Evolutionary conservation across 2,329 filamentous ascomycete species (phyloP), one percentile per base, ranked within the genome.

Genomic region (Neofusicoccum parvum): DNA sequence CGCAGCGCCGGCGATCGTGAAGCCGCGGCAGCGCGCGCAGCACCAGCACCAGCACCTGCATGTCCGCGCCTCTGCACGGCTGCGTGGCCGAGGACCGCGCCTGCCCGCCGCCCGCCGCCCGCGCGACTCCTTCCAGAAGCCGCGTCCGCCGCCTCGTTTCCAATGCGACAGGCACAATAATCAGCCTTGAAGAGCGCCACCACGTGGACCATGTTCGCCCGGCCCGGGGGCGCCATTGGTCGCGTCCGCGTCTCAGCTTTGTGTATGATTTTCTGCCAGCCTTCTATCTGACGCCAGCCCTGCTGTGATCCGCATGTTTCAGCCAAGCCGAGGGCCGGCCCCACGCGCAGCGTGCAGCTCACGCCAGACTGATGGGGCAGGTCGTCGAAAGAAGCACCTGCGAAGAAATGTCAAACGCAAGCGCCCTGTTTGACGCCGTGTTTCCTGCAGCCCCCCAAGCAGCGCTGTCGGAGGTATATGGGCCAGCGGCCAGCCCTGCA

Each of bases 251-350:
- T 56, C 53, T 56, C 53, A 43, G 53, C 20, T 27, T 41, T 34
- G 54, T 27, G 54, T 46, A 7, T 45, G 23, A 59, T 59, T 50
- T 32, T n/a, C 48, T 50, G 10, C 27, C 23, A 36, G 15, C 17
- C 41, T 27, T 59, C 54, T 59, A 59, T 59, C 54, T 59, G 54
- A 59, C 39, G 54, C 54, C 54, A 59, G 54, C 54, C 54, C 45
- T 59, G 54, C n/a, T 46, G 54, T 59, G 54, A 59, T 59, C 39
- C 54, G 54, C 54, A 59, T 59, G 54, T 59, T 59, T 59, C 54
- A 59, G 54, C 54, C 54, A 59, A 59, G 54, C n/a, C 23, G 23
- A 27, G 49, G 32, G 49, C 49, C 36, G 15, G 32, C 23, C 23
- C 46, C 10, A 5, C 14, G 49, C 36, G 27, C 49, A 7, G 27